Base-by-base conservation (phyloP, 139 green algal species). In the Nannochloris sp. region DNA sequence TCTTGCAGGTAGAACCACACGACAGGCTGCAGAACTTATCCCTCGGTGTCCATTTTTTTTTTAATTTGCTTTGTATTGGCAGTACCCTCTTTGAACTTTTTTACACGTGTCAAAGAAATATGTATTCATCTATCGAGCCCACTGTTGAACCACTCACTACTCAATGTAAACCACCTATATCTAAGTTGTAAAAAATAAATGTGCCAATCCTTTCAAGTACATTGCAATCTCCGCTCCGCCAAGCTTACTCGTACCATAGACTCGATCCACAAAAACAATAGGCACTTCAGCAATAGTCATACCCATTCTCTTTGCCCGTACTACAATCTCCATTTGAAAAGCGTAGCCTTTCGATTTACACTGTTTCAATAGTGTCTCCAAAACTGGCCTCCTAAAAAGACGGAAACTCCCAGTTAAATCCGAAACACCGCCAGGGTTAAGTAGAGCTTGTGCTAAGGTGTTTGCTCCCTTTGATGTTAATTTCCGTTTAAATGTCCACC, bases 281-380 rank as follows among this genome's bases (percentile, higher is more conserved):
- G 94, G 93, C 37, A 97, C 89, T 79, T 97, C 92, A 4, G 56
- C 77, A 8, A 97, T 71, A 0, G 37, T 66, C 13, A 74, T 80
- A 2, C 86, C 78, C 23, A 67, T 27, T 3, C 76, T 64, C 39
- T 70, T 70, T 0, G 90, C 93, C 1, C 90, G 73, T 38, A 96
- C 90, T 10, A 95, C 90, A 25, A 97, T 92, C 73, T 99, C 94
- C 94, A 99, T 99, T 65, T 99, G 94, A 54, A 96, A 96, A 0
- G 89, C 89, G 51, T 96, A 96, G 56, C 88, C 68, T 55, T 73
- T 80, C 33, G 67, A 73, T 3, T 7, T 68, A 55, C 31, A 65
- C 6, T 60, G 14, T 7, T 19, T 3, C 37, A 95, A 82, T 32
- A 95, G 57, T 4, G 45, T 8, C 33, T 77, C 59, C 3, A 95